A percentile compares a stretch with the other conserved stretches of the same genome.
Conservation (phyloP, 202 grass and related monocot genomes). For the Panicum virgatum region DNA sequence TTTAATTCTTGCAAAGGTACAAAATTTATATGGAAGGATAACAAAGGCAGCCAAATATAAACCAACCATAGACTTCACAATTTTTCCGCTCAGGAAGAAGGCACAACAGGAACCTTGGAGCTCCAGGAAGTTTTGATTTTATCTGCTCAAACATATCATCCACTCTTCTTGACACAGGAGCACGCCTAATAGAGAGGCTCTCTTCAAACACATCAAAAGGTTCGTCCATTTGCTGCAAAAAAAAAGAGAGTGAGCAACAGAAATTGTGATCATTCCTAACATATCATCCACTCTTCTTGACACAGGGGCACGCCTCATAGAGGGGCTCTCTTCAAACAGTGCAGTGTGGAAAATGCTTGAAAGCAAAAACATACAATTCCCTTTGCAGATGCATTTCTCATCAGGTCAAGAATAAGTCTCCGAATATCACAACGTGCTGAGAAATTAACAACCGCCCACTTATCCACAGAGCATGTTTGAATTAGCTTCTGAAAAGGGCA, state of each 20-base stretch:
- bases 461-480: slow-evolving; percentile 37
- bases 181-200: slow-evolving; percentile 49
- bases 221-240: slow-evolving; percentile 53
- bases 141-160: slow-evolving; percentile 71
- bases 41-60: neutral
- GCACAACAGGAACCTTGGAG: slow-evolving; percentile 66
- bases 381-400: slow-evolving; percentile 56
- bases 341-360: no score
- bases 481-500: slow-evolving; percentile 55
- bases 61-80: slow-evolving; percentile 83
- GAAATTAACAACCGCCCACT: slow-evolving; percentile 83
- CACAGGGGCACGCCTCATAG: slow-evolving; percentile 49
- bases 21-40: neutral
- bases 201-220: slow-evolving; percentile 73
- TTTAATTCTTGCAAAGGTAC: slow-evolving; percentile 19
- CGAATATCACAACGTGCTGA: slow-evolving; percentile 71
- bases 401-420: slow-evolving; percentile 62
- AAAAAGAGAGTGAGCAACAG: slow-evolving; percentile 9
- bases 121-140: slow-evolving; percentile 56
- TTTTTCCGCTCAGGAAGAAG: slow-evolving; percentile 81
- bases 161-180: slow-evolving; percentile 47
- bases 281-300: slow-evolving; percentile 63
- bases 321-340: slow-evolving; percentile 68
- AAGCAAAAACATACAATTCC: slow-evolving; percentile 68
- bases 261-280: slow-evolving; percentile 47